Conservation (phyloP, 768 basidiomycete species). For the Lyophyllum atratum region DNA sequence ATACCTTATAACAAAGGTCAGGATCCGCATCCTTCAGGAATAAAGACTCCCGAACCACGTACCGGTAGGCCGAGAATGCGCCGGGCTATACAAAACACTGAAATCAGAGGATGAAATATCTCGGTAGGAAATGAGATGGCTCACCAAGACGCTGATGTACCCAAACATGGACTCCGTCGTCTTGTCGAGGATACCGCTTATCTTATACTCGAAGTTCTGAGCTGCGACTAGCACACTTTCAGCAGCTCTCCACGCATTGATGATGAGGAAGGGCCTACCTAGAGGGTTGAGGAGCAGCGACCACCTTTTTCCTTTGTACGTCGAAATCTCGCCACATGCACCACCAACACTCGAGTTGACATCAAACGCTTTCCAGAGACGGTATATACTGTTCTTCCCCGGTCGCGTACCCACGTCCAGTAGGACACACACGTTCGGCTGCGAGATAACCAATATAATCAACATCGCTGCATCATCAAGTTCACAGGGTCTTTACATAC, state of each 20-base stretch:
- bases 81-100: constrained; percentile 56
- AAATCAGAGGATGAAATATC: not conserved
- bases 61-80: constrained; percentile 90
- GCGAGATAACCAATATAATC: not conserved
- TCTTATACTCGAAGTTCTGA: constrained; percentile 96
- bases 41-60: constrained; percentile 10
- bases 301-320: constrained; percentile 91
- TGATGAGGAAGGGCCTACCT: constrained; percentile 40
- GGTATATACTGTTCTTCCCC: constrained; percentile 84
- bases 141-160: constrained; percentile 91
- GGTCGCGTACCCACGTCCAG: constrained; percentile 95
- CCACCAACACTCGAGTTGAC: constrained; percentile 91
- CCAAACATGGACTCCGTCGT: constrained; percentile 89
- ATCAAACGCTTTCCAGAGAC: constrained; percentile 95
- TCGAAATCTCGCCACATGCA: constrained; percentile 96
- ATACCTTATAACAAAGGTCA: constrained; percentile 45
- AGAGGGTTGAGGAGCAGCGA: constrained; percentile 79
- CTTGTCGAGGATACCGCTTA: constrained; percentile 89
- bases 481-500: constrained; percentile 34
- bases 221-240: constrained; percentile 64
- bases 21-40: constrained; percentile 1
- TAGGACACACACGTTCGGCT: constrained; percentile 92
- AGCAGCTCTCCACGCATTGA: not conserved
- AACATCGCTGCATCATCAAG: not conserved
- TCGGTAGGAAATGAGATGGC: constrained; percentile 15